These are phyloP conservation scores for Termitomyces sp. DNA, from an alignment of 768 basidiomycete genomes.

Conservation along the genomic window DNA sequence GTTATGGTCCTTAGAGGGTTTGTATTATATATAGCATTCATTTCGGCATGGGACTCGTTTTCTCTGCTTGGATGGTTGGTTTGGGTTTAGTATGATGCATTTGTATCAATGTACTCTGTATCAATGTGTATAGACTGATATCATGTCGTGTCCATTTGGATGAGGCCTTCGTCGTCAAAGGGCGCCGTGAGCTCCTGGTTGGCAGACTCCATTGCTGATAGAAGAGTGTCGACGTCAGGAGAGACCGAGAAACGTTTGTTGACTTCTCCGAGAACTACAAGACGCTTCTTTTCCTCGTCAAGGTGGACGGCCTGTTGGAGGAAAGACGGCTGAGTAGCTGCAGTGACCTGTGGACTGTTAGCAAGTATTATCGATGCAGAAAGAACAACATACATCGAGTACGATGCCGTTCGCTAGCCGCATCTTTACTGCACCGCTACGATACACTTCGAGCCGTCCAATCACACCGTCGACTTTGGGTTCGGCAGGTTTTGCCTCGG, in stretches of 20 bases:
- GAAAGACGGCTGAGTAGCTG: constrained; percentile 82
- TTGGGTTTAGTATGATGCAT: not conserved
- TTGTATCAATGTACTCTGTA: not conserved
- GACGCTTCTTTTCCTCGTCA: constrained; percentile 49
- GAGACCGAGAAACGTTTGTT: constrained; percentile 81
- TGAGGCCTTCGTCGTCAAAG: constrained; percentile 39
- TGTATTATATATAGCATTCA: not conserved
- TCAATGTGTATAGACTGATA: not conserved
- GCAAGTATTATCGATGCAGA: constrained; percentile 1
- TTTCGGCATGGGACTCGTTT: not conserved
- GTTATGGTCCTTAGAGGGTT: constrained; percentile 20
- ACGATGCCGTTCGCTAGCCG: constrained; percentile 76
- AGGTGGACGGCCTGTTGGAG: constrained; percentile 82
- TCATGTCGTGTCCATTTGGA: constrained; percentile 46
- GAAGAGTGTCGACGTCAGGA: constrained; percentile 74
- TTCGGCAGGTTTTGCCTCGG: constrained; percentile 16
- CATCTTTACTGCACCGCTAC: constrained; percentile 84
- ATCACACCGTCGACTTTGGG: constrained; percentile 66
- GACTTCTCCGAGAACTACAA: constrained; percentile 80
- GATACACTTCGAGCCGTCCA: constrained; percentile 81
- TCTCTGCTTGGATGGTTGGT: not conserved
- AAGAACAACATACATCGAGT: constrained; percentile 58
- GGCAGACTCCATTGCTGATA: constrained; percentile 57
- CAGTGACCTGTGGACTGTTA: constrained; percentile 50
- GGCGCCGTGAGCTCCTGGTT: constrained; percentile 27